Base-by-base conservation (phyloP, 1,139 yeast species). In the Diutina ranongensis region DNA sequence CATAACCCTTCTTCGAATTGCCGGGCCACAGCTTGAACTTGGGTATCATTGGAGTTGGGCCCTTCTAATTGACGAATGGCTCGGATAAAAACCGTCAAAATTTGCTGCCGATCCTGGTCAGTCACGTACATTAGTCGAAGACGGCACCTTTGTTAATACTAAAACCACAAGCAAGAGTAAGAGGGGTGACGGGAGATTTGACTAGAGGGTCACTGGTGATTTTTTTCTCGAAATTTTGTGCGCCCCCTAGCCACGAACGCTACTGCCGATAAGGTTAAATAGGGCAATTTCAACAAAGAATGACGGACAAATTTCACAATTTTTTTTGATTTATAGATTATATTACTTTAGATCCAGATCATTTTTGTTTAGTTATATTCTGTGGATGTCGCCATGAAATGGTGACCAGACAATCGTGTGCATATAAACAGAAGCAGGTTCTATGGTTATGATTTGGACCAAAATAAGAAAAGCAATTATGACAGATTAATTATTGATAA, bases 141-240 rank as follows among this genome's bases (percentile, higher is more conserved):
- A 5, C 7, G 15, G 34, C 34, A 31, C 15, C 13, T 12, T n/a
- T 31, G 34, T 31, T 31, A 9, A 4, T 12, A 12, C 13, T 25
- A 10, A 10, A 31, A 31, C 34, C 34, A 31, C 13, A 31, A 31
- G 34, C 13, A 4, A 10, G 28, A 31, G 15, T 31, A 5, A 31
- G 15, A 15, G 34, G 34, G 4, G 34, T 12, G 13, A 15, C 15
- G 13, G 15, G 34, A 31, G 34, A 31, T 31, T 27, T 12, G 15
- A 31, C 27, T 16, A 22, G n/a, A 15, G 40, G 40, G 40, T 35
- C 28, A 21, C 27, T 35, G 38, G 38, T 35, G 40, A 35, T 35
- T 35, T 35, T 35, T 35, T 35, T 35, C 40, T 35, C 40, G 40
- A 35, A 35, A 19, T 35, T 35, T 35, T 35, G 40, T 35, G 27